Evolutionary conservation across 805 yeast genomes (phyloP).

Genomic region (Spathaspora arborariae): DNA sequence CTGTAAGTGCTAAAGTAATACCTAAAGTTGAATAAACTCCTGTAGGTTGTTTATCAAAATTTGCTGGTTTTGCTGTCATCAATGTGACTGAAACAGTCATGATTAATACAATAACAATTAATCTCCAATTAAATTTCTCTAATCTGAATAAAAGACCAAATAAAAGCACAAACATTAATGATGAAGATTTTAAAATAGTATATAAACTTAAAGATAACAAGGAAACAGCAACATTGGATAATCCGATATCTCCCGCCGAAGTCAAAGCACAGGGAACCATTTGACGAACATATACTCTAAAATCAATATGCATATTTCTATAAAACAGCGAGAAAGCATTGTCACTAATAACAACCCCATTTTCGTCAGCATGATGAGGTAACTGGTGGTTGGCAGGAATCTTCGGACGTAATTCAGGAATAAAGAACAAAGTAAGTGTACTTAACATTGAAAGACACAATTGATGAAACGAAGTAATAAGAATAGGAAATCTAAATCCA

Average conservation of each 20-base stretch:
- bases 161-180: constrained; percentile 80
- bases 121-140: constrained; percentile 67
- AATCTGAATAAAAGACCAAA: constrained; percentile 82
- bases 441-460: constrained; percentile 58
- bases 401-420: constrained; percentile 37
- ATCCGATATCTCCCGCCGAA: constrained; percentile 89
- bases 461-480: constrained; percentile 86
- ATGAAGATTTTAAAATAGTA: constrained; percentile 89
- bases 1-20: constrained; percentile 65
- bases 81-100: constrained; percentile 83
- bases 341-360: neutral
- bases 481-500: constrained; percentile 76
- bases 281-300: constrained; percentile 39
- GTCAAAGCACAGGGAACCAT: constrained; percentile 85
- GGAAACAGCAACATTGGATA: constrained; percentile 80
- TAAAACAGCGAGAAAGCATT: neutral
- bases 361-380: neutral
- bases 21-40: constrained; percentile 45
- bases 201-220: constrained; percentile 79
- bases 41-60: constrained; percentile 12
- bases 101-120: constrained; percentile 64
- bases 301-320: constrained; percentile 11
- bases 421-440: constrained; percentile 36
- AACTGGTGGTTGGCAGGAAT: neutral
- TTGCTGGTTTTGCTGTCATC: constrained; percentile 60